Evolutionary conservation across 768 basidiomycete species (phyloP), one percentile per base, ranked within the genome.

Genomic region (Leucocoprinus leucothites): DNA sequence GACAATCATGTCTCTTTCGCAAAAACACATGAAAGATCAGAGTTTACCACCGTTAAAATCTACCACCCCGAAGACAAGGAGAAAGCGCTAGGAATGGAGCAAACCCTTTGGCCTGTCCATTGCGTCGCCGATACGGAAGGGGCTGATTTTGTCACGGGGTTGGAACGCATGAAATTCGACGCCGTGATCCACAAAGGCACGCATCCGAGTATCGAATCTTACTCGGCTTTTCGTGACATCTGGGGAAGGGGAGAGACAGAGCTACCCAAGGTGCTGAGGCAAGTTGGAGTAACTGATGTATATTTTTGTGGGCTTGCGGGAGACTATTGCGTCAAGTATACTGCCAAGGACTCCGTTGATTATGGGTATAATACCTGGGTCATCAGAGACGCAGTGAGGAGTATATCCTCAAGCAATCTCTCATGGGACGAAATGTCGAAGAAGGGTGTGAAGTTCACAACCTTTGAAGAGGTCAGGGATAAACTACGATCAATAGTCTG

Each of bases 61-160:
- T 72, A 70, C 55, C 75, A 76, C 36, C 76, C 76, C 58, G 57
- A 74, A 56, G 71, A 75, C 54, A 38, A 61, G 55, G 56, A 63
- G 11, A 63, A 70, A 60, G 56, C 66, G 45, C 47, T 63, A 18
- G 69, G 71, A 34, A 60, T 69, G 56, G 65, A 75, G 40, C 87
- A 89, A 67, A 77, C 81, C 24, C 69, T 93, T 28, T 94, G 91
- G 91, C 91, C 91, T 0, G 83, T 82, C 59, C 91, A 93, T 65
- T 92, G 91, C 61, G 78, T 91, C 21, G 80, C 79, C 50, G 74
- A 74, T 43, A 78, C 78, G 0, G 69, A 61, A 1, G 91, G 91
- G 1, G 79, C 81, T 16, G 79, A 82, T 60, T 75, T 92, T 41
- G 82, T 87, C 25, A 63, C 73, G 2, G 79, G 76, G 22, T 61